Evolutionary conservation across 2,329 filamentous ascomycete genomes (phyloP).

Genomic region (Aspergillus sp.): DNA sequence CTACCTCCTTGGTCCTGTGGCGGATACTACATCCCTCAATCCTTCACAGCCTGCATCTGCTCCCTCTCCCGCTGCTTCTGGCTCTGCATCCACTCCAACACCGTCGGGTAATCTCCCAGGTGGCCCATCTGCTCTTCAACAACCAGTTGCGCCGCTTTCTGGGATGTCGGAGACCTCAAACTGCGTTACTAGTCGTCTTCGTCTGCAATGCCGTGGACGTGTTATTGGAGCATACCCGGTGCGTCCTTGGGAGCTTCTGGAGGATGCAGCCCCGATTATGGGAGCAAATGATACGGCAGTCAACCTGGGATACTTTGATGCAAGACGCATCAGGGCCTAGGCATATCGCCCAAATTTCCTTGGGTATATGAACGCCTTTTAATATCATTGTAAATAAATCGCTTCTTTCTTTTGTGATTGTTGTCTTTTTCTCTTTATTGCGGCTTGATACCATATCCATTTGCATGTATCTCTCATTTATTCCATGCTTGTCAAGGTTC

Average conservation of each 20-base stretch:
- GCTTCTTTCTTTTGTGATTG: background rate
- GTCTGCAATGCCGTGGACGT: conserved; percentile 33
- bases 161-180: conserved; percentile 19
- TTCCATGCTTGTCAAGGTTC: too few relatives aligned
- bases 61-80: conserved; percentile 27
- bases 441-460: conserved; percentile 7
- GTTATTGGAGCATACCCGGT: conserved; percentile 30
- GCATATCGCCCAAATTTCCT: background rate
- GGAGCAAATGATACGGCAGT: conserved; percentile 43
- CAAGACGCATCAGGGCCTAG: conserved; percentile 29
- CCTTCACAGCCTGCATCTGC: conserved; percentile 21
- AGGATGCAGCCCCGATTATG: conserved; percentile 40
- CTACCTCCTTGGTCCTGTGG: conserved; percentile 38
- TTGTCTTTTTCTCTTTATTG: background rate
- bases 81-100: conserved; percentile 23
- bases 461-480: background rate
- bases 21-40: conserved; percentile 16
- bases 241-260: conserved; percentile 41
- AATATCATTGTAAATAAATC: background rate
- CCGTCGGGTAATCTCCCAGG: conserved; percentile 18
- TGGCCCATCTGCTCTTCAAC: conserved; percentile 12
- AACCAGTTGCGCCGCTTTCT: conserved; percentile 4
- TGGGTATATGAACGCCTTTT: background rate
- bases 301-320: conserved; percentile 38
- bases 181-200: conserved; percentile 26